Evolutionary conservation across 2,329 filamentous ascomycete species (phyloP), one percentile per base, ranked within the genome.

Genomic region (Botrytis cinerea): DNA sequence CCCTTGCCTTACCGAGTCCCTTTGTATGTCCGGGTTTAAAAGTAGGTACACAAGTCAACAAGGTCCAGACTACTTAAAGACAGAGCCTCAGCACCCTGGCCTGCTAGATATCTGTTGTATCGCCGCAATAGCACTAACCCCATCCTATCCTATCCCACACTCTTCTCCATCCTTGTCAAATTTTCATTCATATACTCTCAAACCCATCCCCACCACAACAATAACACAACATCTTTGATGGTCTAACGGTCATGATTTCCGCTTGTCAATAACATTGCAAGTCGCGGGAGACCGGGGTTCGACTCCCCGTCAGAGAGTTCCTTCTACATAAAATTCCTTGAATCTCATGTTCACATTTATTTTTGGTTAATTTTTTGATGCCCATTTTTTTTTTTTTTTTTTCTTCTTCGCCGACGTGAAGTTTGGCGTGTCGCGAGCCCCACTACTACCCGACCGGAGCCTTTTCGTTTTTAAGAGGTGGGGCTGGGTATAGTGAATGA

Each of bases 201-300:
- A 22, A 16, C 16, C 10, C 2, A 0, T 0, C 4, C 4, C 0
- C 1, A 0, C 1, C 4, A 16, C 43, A 64, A 46, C 62, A 35
- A 64, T 43, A 46, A 46, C 18, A 22, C 7, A 67, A 66, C 57
- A 61, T 78, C 77, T 78, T 77, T 77, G 77, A 80, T 80, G 79
- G 79, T 80, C 79, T 80, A 80, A 79, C 78, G 79, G 79, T 80
- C 75, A 80, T 80, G 79, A 80, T 80, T 80, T 80, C 79, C 79
- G 79, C 79, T 80, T 80, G 79, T 80, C 79, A 80, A 45, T 40
- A 2, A 2, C 7, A 2, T 25, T n/a, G 18, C 70, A 72, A 60
- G 10, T 40, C 77, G 77, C 77, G 76, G 76, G 75, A 78, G 77
- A 77, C 73, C 76, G 74, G 76, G 76, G 77, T 78, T 78, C 76